phyloP scores from a whole-genome alignment of 2,329 filamentous ascomycete genomes.

The Colletotrichum echinochloae region DNA sequence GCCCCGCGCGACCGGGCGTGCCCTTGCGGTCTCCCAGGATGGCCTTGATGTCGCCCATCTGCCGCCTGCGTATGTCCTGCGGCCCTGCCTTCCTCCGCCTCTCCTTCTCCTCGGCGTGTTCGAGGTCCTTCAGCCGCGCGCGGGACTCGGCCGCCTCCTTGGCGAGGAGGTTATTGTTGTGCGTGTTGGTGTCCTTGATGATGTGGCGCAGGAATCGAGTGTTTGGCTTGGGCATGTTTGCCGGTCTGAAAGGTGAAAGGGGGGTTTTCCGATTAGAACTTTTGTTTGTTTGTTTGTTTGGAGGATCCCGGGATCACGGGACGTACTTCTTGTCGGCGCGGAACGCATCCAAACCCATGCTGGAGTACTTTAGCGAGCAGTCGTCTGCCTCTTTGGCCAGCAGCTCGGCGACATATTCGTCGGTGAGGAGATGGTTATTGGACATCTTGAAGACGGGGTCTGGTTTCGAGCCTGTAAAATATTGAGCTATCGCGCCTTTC shows the following conservation, averaged over 20 bases:
- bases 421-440: constrained; percentile 68
- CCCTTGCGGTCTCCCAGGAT: constrained; percentile 60
- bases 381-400: constrained; percentile 83
- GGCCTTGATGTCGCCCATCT: constrained; percentile 71
- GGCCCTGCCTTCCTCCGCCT: constrained; percentile 59
- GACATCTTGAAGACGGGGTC: constrained; percentile 48
- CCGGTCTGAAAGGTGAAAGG: constrained; percentile 59
- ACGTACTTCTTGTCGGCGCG: constrained; percentile 60
- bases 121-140: constrained; percentile 74
- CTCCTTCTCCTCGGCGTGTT: constrained; percentile 60
- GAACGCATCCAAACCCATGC: constrained; percentile 79
- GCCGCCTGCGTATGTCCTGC: constrained; percentile 66
- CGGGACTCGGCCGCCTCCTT: constrained; percentile 86
- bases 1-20: constrained; percentile 36
- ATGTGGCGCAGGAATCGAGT: constrained; percentile 90
- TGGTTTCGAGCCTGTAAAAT: background rate
- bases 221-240: constrained; percentile 85
- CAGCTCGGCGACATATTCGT: constrained; percentile 85
- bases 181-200: constrained; percentile 86
- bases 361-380: constrained; percentile 78
- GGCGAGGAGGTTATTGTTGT: constrained; percentile 88
- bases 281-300: too few relatives aligned
- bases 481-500: background rate
- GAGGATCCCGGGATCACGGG: constrained; percentile 3
- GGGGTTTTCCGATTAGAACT: constrained; percentile 19